These are phyloP conservation scores for Melampsora americana DNA, from an alignment of 1,284 basidiomycete species.

Conservation along the genomic window DNA sequence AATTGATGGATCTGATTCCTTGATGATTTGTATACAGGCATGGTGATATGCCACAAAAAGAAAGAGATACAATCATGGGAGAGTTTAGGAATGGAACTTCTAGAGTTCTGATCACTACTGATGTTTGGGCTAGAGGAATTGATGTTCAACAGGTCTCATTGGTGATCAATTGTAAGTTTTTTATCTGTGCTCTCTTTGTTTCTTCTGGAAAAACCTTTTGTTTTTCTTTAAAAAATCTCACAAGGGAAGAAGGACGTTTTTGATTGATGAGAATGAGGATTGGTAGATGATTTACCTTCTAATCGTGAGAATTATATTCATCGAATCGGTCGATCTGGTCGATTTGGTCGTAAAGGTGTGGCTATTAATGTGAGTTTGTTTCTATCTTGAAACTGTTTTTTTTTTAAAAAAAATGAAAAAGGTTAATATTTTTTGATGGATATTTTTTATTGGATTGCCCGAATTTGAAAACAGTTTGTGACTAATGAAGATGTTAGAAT, in stretches of 20 bases:
- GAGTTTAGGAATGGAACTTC: slow-evolving; percentile 50
- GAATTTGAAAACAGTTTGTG: slow-evolving; percentile 65
- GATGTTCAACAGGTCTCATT: slow-evolving; percentile 52
- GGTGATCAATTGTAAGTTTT: slow-evolving; percentile 50
- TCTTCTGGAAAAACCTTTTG: background rate
- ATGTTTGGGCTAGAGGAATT: slow-evolving; percentile 51
- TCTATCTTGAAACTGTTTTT: background rate
- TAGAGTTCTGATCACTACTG: slow-evolving; percentile 51
- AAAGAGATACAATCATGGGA: slow-evolving; percentile 52
- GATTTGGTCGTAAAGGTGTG: slow-evolving; percentile 87
- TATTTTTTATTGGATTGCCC: background rate
- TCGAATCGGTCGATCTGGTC: slow-evolving; percentile 89
- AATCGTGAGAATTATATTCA: slow-evolving; percentile 99
- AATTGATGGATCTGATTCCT: background rate
- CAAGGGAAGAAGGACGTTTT: background rate
- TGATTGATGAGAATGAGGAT: background rate
- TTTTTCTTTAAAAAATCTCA: no score
- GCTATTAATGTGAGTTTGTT: slow-evolving; percentile 29
- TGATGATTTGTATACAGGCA: slow-evolving; percentile 47
- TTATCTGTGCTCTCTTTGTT: no score
- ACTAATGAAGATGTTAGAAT: slow-evolving; percentile 86
- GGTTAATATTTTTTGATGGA: background rate
- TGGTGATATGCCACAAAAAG: slow-evolving; percentile 51
- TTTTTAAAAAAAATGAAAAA: background rate
- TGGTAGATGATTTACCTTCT: slow-evolving; percentile 56